Evolutionary conservation across 225 moss, liverwort and hornwort genomes (phyloP).

Genomic region (Antitrichia curtipendula): DNA sequence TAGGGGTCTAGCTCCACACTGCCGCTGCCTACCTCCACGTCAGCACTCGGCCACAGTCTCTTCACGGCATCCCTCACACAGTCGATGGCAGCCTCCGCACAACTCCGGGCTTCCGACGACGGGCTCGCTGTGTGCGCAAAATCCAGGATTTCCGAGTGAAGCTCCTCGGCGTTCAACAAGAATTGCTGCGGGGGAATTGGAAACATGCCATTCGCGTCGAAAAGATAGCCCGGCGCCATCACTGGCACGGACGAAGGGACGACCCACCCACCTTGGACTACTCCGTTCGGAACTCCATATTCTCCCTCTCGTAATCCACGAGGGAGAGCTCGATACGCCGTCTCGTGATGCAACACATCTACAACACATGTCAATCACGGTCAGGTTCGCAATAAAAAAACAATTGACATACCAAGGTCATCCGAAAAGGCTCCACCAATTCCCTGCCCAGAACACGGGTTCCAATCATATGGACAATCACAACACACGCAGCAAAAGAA

Average conservation of each 20-base stretch:
- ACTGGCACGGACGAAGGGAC: conserved; percentile 29
- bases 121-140: conserved; percentile 73
- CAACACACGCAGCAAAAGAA: neutral
- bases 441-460: neutral
- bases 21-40: conserved; percentile 65
- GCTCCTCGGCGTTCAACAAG: conserved; percentile 56
- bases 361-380: neutral
- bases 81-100: conserved; percentile 83
- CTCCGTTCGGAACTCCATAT: conserved; percentile 35
- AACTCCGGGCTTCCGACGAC: conserved; percentile 64
- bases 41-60: conserved; percentile 76
- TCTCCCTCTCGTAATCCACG: conserved; percentile 58
- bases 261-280: conserved; percentile 55
- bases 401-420: neutral
- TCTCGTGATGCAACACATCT: conserved; percentile 41
- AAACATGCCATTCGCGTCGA: conserved; percentile 48
- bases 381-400: neutral
- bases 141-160: conserved; percentile 77
- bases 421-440: neutral
- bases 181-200: conserved; percentile 46
- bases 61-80: conserved; percentile 82
- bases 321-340: conserved; percentile 47
- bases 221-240: conserved; percentile 44
- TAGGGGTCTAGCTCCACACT: neutral
- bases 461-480: neutral